Evolutionary conservation across 345 rosid species (phyloP), one percentile per base, ranked within the genome.

Genomic region (Angophora floribunda): DNA sequence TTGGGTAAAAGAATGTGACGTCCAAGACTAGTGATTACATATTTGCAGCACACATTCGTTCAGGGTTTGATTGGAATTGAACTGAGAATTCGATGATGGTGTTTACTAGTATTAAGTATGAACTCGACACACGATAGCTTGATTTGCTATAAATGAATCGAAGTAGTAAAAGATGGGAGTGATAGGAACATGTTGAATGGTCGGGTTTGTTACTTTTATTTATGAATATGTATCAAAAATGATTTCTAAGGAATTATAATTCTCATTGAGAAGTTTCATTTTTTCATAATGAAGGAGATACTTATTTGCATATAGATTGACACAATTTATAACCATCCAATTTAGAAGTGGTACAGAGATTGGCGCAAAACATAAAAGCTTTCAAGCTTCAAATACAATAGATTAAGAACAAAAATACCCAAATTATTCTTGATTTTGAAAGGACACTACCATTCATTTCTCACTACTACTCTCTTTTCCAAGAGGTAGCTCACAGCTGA

Each of bases 261-360:
- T 17, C 0, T 32, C 26, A 17, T 32, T 41, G 0, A 36, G 78
- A 67, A 15, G 0, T 32, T 70, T 32, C 36, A 63, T 36, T 17
- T 30, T 17, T 30, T 70, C 13, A 36, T 0, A 17, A 1, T 70
- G 47, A 36, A 70, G 2, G 9, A 36, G 0, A 1, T 36, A 17
- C 7, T 24, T 45, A 32, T 3, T 70, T 36, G 47, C 9, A 32
- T 6, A 36, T 70, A 36, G 1, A 36, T 36, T 16, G 44, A 70
- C 80, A 32, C 47, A 4, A 70, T 36, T 36, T 36, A 17, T 1
- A 1, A 32, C 80, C 80, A 70, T 36, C 80, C 13, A 36, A 5
- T 70, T 70, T 36, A 1, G 47, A 19, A 9, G 24, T 41, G 47
- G 80, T 70, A 16, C 13, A 36, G 32, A 2, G 75, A 63, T 70